phyloP scores from a whole-genome alignment of 2,329 filamentous ascomycete species.

The Hirsutella minnesotensis region DNA sequence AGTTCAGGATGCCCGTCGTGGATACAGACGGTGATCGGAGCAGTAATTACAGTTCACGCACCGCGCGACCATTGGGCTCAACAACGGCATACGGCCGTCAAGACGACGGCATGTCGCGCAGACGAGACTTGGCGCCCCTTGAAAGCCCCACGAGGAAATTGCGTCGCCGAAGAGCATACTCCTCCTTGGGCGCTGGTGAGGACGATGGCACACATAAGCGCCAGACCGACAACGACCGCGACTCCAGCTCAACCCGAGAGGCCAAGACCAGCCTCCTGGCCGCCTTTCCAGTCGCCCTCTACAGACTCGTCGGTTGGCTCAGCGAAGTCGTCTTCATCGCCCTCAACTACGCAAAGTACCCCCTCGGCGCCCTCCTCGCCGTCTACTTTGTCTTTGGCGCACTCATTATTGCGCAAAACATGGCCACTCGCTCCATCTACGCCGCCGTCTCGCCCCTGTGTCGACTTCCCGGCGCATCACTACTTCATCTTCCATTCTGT shows the following conservation, averaged over 20 bases:
- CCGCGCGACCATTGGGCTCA: constrained; percentile 16
- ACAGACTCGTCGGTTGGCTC: constrained; percentile 33
- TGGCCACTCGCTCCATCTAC: constrained; percentile 48
- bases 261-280: constrained; percentile 18
- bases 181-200: constrained; percentile 5
- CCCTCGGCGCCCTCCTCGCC: constrained; percentile 50
- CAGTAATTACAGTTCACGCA: constrained; percentile 16
- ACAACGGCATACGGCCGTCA: constrained; percentile 9
- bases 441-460: constrained; percentile 58
- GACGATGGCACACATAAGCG: constrained; percentile 1
- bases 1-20: constrained; percentile 41
- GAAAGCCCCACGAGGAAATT: constrained; percentile 15
- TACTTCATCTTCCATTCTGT: constrained; percentile 55
- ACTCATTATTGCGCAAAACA: constrained; percentile 47
- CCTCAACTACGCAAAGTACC: constrained; percentile 50
- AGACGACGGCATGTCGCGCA: constrained; percentile 15
- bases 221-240: background rate
- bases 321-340: constrained; percentile 45
- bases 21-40: constrained; percentile 20
- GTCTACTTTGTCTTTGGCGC: constrained; percentile 48
- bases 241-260: background rate
- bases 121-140: constrained; percentile 9
- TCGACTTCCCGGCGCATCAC: constrained; percentile 51
- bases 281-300: constrained; percentile 25
- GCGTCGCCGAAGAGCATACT: constrained; percentile 5